Evolutionary conservation across 495 filamentous ascomycete species (phyloP), one percentile per base, ranked within the genome.

Genomic region (Acidiella bohemica): DNA sequence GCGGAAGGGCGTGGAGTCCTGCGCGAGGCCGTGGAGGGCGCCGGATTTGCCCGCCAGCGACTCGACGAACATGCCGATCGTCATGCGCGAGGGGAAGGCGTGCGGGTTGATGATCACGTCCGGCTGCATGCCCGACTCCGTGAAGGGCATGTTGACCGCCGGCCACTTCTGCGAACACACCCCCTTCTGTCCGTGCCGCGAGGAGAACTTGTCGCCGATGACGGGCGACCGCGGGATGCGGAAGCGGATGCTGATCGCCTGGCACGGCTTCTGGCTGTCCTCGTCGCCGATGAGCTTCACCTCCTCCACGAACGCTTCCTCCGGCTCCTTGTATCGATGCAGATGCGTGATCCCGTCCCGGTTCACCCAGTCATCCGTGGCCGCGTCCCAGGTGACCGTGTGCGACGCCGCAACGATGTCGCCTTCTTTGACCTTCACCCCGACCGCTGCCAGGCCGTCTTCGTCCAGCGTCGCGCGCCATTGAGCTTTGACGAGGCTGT

Each of bases 61-160:
- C 63, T 97, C 90, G 51, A 97, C 78, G 66, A 97, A 95, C 80
- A 96, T 95, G 58, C 90, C 90, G 58, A 97, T 97, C 18, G 90
- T 97, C 90, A 97, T 97, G 61, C 90, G 88, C 41, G 90, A 96
- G n/a, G 90, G 90, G 72, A 97, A 97, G 60, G 90, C 90, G 71
- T 97, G 90, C 44, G 90, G 90, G 63, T 97, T 97, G 67, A 97
- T 97, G 57, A 97, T 97, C 52, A 93, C 67, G 59, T 97, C 90
- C 3, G 90, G 90, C 55, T 93, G 84, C 54, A 97, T 95, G 42
- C 90, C 90, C 31, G 81, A 83, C 64, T 97, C 90, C 17, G 84
- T 85, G 65, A 97, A 97, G 6, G 90, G 90, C 86, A 97, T 93
- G 60, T 97, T 86, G 38, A 81, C 64, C 0, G 77, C 67, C 6